A percentile compares a stretch with the other conserved stretches of the same genome.
phyloP scores from a whole-genome alignment of 345 rosid genomes.

The Camelina neglecta region DNA sequence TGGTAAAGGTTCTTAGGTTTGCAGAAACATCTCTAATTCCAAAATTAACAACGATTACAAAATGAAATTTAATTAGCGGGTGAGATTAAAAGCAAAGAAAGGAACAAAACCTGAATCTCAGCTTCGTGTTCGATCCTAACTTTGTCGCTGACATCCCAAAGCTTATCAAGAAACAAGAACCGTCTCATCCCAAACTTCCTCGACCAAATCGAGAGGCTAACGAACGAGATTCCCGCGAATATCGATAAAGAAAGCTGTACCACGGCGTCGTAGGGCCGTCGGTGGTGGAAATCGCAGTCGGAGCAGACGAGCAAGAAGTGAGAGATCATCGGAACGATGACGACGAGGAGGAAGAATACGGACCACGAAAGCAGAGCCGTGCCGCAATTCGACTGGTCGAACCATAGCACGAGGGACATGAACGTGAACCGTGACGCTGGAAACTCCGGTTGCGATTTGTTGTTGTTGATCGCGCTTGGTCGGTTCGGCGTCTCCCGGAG shows the following conservation, averaged over 20 bases:
- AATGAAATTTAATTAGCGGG: background rate
- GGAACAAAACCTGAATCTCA: slow-evolving; percentile 60
- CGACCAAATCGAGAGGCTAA: slow-evolving; percentile 67
- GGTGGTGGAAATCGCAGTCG: slow-evolving; percentile 67
- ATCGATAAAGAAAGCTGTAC: slow-evolving; percentile 77
- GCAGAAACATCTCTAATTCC: background rate
- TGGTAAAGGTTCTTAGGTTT: slow-evolving; percentile 25
- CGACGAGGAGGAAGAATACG: slow-evolving; percentile 63
- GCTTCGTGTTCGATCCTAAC: slow-evolving; percentile 61
- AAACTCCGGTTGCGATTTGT: slow-evolving; percentile 26
- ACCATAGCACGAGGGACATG: slow-evolving; percentile 42
- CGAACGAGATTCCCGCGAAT: slow-evolving; percentile 70
- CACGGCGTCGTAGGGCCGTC: slow-evolving; percentile 73
- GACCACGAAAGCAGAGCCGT: slow-evolving; percentile 68
- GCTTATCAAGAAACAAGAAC: slow-evolving; percentile 78
- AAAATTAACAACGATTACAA: background rate
- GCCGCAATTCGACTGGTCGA: slow-evolving; percentile 69
- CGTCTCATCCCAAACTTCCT: slow-evolving; percentile 69
- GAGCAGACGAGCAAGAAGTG: slow-evolving; percentile 72
- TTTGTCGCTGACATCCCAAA: slow-evolving; percentile 56
- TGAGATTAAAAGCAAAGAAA: background rate
- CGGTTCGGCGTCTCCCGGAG: background rate
- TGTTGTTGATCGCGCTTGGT: slow-evolving; percentile 35
- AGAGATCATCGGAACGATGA: slow-evolving; percentile 69
- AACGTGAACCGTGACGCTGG: slow-evolving; percentile 29